Conservation (phyloP, 1,139 yeast genomes). For the Magnusiomyces paraingens region DNA sequence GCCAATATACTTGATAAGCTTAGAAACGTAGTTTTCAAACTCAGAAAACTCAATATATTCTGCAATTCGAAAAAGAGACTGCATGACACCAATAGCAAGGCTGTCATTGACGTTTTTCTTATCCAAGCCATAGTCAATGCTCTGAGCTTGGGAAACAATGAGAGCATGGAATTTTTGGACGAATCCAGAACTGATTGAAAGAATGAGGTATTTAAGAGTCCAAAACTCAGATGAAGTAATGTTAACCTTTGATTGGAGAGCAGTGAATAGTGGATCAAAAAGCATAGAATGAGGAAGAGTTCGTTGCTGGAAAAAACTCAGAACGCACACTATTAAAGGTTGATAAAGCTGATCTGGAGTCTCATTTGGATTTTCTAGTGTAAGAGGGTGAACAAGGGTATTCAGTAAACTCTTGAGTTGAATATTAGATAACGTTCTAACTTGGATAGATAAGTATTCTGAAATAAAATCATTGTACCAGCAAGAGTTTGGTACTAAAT, state of each 20-base stretch:
- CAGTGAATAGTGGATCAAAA: constrained; percentile 8
- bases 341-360: constrained; percentile 11
- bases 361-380: neutral
- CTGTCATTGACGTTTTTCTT: constrained; percentile 10
- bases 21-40: constrained; percentile 18
- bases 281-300: constrained; percentile 9
- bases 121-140: constrained; percentile 12
- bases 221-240: constrained; percentile 13
- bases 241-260: constrained; percentile 6
- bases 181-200: constrained; percentile 16
- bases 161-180: constrained; percentile 11
- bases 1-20: constrained; percentile 17
- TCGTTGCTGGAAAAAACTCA: constrained; percentile 15
- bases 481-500: constrained; percentile 10
- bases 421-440: constrained; percentile 18
- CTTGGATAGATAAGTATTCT: constrained; percentile 16
- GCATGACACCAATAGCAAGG: constrained; percentile 17
- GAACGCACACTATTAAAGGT: constrained; percentile 14
- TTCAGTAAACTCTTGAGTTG: constrained; percentile 19
- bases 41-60: constrained; percentile 20
- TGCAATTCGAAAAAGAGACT: constrained; percentile 21
- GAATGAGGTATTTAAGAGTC: constrained; percentile 17
- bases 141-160: constrained; percentile 15
- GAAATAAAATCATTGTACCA: constrained; percentile 19
- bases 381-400: constrained; percentile 8